Evolutionary conservation across 192 early-diverging fungal species (phyloP), one percentile per base, ranked within the genome.

Genomic region (Dissophora globulifera): DNA sequence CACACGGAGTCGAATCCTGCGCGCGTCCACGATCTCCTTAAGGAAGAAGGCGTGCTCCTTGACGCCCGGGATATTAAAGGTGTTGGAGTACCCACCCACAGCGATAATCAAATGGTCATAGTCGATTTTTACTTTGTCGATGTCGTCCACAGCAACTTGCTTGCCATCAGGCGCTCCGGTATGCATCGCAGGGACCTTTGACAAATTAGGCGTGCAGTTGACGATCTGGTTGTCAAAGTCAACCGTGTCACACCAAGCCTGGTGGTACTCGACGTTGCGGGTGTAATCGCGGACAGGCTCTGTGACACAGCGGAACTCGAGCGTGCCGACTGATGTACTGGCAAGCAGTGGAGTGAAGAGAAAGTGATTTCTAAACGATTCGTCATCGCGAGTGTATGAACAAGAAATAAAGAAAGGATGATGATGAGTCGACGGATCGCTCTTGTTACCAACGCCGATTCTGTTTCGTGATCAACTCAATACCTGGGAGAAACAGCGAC

Each of bases 341-440:
- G 95, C 93, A 52, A 96, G 82, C 31, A 96, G 71, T 16, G 95
- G 95, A 35, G 95, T 96, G 75, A 94, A 93, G 25, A 93, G 78
- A 78, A 95, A 95, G 75, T 94, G 91, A 68, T 94, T 93, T 80
- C 81, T 82, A 80, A 45, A 48, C 20, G 30, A 23, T 45, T 45
- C 43, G 17, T 45, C 19, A 17, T 52, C 42, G 6, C 16, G 4
- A 45, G 17, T n/a, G 43, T 45, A 7, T 13, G 8, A 40, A 10
- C 7, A 40, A 40, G 19, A 20, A 48, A 48, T 41, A 50, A 20
- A 50, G 19, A 47, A 35, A 35, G 19, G 15, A 41, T 1, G 31
- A 2, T 55, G 46, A 15, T 26, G 23, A 53, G n/a, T 9, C 3
- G 26, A 17, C n/a, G 16, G 29, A 8, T 17, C 30, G 4, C 26